A percentile compares a stretch with the other conserved stretches of the same genome.
These are phyloP conservation scores for Paracoccidioides brasiliensis DNA, from an alignment of 2,329 filamentous ascomycete species.

Conservation along the genomic window DNA sequence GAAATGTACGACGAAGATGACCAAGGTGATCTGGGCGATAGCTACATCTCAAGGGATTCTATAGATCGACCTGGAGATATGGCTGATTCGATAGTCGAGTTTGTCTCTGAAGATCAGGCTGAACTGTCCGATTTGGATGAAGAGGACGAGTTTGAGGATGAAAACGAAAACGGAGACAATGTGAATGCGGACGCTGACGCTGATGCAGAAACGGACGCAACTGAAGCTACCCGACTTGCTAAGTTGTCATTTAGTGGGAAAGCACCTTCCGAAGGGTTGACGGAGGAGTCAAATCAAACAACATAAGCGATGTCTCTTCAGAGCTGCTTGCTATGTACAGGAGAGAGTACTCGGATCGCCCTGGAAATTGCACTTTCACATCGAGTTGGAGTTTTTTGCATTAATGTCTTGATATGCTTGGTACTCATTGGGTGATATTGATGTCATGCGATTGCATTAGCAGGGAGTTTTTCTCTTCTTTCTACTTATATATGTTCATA, in stretches of 20 bases:
- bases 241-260: neutral
- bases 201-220: neutral
- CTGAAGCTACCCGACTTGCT: neutral
- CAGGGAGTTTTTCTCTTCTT: conserved; percentile 8
- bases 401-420: too few species aligned
- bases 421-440: neutral
- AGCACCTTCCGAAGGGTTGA: neutral
- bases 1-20: conserved; percentile 34
- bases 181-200: neutral
- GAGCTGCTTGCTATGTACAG: too few species aligned
- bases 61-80: conserved; percentile 36
- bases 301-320: too few species aligned
- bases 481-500: neutral
- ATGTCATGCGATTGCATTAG: neutral
- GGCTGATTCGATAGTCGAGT: conserved; percentile 29
- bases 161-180: conserved; percentile 22
- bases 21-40: conserved; percentile 40
- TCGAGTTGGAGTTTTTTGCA: too few species aligned
- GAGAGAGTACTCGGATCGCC: too few species aligned
- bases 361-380: too few species aligned
- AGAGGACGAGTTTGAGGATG: conserved; percentile 13
- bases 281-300: neutral
- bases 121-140: conserved; percentile 28
- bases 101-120: conserved; percentile 11
- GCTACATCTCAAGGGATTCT: conserved; percentile 43